Conservation (phyloP, 2,329 filamentous ascomycete species). For the Gaeumannomyces sp. region DNA sequence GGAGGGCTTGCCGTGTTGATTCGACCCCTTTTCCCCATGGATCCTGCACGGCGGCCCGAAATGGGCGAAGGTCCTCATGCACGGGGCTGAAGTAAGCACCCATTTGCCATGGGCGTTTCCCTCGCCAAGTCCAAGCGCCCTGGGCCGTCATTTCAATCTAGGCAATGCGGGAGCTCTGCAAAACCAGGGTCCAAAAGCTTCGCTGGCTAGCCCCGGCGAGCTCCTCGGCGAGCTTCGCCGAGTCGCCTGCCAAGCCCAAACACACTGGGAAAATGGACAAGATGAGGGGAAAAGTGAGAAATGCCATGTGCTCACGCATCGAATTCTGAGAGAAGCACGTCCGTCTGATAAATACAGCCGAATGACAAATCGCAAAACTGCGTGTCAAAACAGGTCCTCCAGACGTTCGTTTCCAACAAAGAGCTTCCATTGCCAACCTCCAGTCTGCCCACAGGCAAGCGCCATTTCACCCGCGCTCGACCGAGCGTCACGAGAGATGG, state of each 20-base stretch:
- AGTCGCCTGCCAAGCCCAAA: neutral
- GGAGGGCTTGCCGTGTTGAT: too few relatives aligned
- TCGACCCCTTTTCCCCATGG: neutral
- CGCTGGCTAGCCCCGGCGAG: neutral
- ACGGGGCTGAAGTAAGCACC: conserved; percentile 2
- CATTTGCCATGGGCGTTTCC: neutral
- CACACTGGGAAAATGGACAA: neutral
- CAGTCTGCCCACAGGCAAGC: neutral
- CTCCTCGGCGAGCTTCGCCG: neutral
- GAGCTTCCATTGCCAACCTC: neutral
- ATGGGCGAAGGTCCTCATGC: neutral
- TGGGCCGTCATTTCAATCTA: too few relatives aligned
- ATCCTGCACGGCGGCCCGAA: too few relatives aligned
- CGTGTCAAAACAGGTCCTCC: neutral
- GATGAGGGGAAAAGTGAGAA: neutral
- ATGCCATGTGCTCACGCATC: neutral
- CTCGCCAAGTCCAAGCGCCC: too few relatives aligned
- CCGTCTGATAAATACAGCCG: neutral
- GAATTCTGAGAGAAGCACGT: neutral
- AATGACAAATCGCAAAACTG: neutral
- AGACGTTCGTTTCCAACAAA: neutral
- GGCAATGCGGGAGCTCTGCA: too few relatives aligned
- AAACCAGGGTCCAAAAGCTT: neutral
- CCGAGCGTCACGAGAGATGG: neutral
- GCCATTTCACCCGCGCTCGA: neutral